These are phyloP conservation scores for Favolaschia claudopus DNA, from an alignment of 768 basidiomycete species.

Conservation along the genomic window DNA sequence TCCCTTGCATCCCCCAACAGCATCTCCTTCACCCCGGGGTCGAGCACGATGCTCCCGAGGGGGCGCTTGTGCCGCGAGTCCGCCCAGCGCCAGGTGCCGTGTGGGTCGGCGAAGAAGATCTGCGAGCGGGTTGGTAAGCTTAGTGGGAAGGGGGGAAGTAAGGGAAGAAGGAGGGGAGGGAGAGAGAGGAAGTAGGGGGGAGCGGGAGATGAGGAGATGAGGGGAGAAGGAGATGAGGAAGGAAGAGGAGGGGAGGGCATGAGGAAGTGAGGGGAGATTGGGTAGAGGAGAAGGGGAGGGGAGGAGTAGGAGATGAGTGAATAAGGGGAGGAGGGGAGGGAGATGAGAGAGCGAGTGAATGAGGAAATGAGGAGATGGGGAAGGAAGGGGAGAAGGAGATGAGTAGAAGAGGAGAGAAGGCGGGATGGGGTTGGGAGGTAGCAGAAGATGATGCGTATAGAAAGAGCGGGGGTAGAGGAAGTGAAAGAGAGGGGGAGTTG, in stretches of 20 bases:
- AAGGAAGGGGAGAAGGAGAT: neutral
- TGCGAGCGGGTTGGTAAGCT: constrained; percentile 31
- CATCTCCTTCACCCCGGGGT: constrained; percentile 92
- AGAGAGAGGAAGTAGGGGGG: neutral
- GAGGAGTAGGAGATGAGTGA: neutral
- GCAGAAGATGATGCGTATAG: too few relatives aligned
- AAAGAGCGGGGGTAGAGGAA: neutral
- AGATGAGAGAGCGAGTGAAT: neutral
- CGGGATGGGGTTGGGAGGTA: neutral
- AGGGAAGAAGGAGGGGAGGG: neutral
- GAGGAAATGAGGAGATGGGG: neutral
- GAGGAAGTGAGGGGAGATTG: neutral
- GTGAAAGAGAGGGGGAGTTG: neutral
- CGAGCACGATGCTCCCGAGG: constrained; percentile 86
- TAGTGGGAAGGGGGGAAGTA: too few relatives aligned
- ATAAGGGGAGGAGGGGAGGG: neutral
- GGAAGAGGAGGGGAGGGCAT: neutral
- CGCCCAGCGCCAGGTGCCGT: constrained; percentile 88
- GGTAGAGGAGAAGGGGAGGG: neutral
- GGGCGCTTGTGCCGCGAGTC: constrained; percentile 89
- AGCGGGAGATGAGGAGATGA: neutral
- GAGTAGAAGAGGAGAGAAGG: neutral
- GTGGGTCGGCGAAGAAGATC: constrained; percentile 89
- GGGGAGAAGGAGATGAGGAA: neutral
- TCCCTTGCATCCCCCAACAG: constrained; percentile 81